Evolutionary conservation across 2,329 filamentous ascomycete genomes (phyloP).

Genomic region (Ascochyta fabae): DNA sequence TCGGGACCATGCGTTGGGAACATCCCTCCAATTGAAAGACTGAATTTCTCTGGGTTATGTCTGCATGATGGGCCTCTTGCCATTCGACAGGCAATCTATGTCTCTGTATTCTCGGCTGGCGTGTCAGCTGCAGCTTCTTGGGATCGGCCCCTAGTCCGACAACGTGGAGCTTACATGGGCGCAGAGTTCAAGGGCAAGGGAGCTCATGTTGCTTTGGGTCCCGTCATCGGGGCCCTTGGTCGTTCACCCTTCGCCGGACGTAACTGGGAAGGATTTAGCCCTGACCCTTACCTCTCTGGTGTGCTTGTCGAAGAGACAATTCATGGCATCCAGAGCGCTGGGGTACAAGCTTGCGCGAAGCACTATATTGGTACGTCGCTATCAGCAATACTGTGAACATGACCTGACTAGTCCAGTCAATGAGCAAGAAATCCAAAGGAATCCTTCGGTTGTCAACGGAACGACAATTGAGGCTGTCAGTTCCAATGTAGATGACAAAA

Average conservation of each 20-base stretch:
- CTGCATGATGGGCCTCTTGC: slow-evolving; percentile 49
- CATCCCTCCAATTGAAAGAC: slow-evolving; percentile 44
- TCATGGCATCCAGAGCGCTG: slow-evolving; percentile 7
- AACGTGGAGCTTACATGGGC: slow-evolving; percentile 10
- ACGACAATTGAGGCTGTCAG: slow-evolving; percentile 48
- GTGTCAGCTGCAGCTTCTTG: slow-evolving; percentile 10
- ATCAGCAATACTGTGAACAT: not conserved
- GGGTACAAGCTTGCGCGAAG: slow-evolving; percentile 54
- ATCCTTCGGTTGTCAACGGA: slow-evolving; percentile 58
- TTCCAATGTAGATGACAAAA: slow-evolving; percentile 64
- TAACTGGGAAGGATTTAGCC: slow-evolving; percentile 58
- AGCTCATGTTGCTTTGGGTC: slow-evolving; percentile 55
- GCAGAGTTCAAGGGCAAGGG: slow-evolving; percentile 13
- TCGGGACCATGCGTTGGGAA: slow-evolving; percentile 44
- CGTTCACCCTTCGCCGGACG: slow-evolving; percentile 51
- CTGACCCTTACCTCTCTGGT: slow-evolving; percentile 57
- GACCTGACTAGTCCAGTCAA: slow-evolving; percentile 64
- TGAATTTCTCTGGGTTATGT: slow-evolving; percentile 51
- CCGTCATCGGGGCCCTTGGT: slow-evolving; percentile 54
- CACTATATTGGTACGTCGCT: slow-evolving; percentile 45
- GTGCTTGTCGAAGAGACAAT: slow-evolving; percentile 49
- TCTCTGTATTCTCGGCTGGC: slow-evolving; percentile 4
- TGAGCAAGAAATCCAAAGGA: slow-evolving; percentile 67
- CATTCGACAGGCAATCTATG: slow-evolving; percentile 34
- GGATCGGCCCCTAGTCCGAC: slow-evolving; percentile 1